phyloP scores from a whole-genome alignment of 139 green algal species.

The Limnomonas spitsbergensis region DNA sequence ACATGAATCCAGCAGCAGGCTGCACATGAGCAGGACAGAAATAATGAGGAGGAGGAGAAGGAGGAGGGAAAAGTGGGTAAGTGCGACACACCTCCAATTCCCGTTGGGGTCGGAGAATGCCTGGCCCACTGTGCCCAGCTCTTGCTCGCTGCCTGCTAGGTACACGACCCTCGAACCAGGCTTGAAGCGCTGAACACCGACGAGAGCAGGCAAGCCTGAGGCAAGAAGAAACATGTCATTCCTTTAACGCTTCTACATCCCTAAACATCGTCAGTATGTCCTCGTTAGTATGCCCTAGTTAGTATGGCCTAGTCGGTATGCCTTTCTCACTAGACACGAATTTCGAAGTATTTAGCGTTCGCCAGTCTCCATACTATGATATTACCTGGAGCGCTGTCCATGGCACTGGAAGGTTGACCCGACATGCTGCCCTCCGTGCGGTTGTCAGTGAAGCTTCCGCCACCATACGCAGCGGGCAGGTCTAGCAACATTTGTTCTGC shows the following conservation, averaged over 20 bases:
- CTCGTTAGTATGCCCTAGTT: too few relatives aligned
- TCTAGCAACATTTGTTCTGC: too few relatives aligned
- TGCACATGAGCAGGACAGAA: neutral
- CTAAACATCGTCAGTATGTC: too few relatives aligned
- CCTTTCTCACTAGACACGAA: too few relatives aligned
- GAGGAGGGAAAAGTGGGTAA: neutral
- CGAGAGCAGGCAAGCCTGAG: too few relatives aligned
- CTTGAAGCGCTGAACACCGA: neutral
- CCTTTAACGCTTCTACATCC: too few relatives aligned
- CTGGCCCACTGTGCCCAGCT: slow-evolving; percentile 17
- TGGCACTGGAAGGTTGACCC: too few relatives aligned
- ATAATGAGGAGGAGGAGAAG: neutral
- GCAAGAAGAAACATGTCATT: too few relatives aligned
- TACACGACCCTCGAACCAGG: neutral
- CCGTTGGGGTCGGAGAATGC: neutral
- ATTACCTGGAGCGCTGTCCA: too few relatives aligned
- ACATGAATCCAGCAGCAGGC: neutral
- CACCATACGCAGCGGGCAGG: neutral
- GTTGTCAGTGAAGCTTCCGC: neutral
- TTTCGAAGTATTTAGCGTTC: too few relatives aligned
- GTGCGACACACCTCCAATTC: neutral
- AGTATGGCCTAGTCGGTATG: too few relatives aligned
- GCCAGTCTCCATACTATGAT: too few relatives aligned
- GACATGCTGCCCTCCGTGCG: neutral
- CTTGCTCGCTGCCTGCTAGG: neutral